Evolutionary conservation across 805 yeast species (phyloP).

Genomic region (Zygotorulaspora danielsina): DNA sequence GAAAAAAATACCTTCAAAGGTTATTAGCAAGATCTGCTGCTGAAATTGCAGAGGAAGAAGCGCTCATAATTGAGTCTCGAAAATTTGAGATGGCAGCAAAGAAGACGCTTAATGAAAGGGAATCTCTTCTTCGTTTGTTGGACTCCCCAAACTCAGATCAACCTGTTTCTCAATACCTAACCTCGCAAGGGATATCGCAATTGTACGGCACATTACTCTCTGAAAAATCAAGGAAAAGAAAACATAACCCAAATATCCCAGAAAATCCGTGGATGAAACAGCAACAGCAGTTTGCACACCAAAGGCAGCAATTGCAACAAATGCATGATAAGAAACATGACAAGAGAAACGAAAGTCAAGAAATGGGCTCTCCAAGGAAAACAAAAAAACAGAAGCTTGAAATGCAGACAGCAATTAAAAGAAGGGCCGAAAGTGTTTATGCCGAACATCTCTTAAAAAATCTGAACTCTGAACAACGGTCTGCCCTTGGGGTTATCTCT

Average conservation of each 20-base stretch:
- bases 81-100: constrained; percentile 90
- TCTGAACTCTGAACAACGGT: constrained; percentile 73
- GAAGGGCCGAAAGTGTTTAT: constrained; percentile 34
- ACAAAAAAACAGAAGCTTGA: constrained; percentile 34
- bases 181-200: constrained; percentile 87
- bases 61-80: constrained; percentile 85
- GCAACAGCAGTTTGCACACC: constrained; percentile 40
- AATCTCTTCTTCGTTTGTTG: constrained; percentile 66
- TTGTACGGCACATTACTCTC: constrained; percentile 74
- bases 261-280: constrained; percentile 44
- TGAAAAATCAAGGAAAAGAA: constrained; percentile 55
- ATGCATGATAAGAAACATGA: constrained; percentile 22
- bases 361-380: constrained; percentile 20
- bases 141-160: constrained; percentile 85
- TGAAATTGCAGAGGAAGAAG: constrained; percentile 96
- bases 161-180: constrained; percentile 66
- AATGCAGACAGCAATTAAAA: constrained; percentile 29
- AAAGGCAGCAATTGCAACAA: constrained; percentile 35
- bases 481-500: constrained; percentile 74
- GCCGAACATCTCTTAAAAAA: constrained; percentile 35
- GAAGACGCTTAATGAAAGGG: constrained; percentile 78
- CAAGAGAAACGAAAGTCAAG: constrained; percentile 11
- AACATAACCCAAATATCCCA: constrained; percentile 39
- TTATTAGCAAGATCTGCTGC: constrained; percentile 84
- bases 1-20: constrained; percentile 76